These are phyloP conservation scores for Boletus nobilissimus DNA, from an alignment of 1,284 basidiomycete genomes.

Conservation along the genomic window DNA sequence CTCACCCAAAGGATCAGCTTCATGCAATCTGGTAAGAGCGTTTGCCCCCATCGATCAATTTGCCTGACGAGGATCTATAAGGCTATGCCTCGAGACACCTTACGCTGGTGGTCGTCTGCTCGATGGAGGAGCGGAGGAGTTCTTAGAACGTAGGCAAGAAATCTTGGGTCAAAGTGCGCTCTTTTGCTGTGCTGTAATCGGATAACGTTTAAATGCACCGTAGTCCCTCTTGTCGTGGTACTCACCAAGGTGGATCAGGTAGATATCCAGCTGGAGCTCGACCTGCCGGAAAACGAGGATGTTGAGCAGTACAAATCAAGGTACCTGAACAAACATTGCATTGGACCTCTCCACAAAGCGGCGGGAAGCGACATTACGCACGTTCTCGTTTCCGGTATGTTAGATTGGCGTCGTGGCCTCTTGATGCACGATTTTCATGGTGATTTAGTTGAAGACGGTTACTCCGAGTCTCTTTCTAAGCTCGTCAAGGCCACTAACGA, in stretches of 20 bases:
- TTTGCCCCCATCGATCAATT: not conserved
- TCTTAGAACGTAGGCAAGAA: conserved; percentile 22
- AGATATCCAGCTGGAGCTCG: conserved; percentile 1
- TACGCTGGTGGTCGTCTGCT: conserved; percentile 30
- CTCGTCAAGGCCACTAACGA: conserved; percentile 20
- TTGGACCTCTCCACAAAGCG: not conserved
- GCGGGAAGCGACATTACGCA: conserved; percentile 8
- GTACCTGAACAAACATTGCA: conserved; percentile 17
- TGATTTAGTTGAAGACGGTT: conserved; percentile 10
- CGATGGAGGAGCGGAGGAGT: conserved; percentile 26
- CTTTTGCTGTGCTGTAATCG: not conserved
- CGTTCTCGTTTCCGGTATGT: conserved; percentile 29
- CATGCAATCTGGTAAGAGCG: conserved; percentile 32
- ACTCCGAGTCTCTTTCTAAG: not conserved
- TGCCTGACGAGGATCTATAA: not conserved
- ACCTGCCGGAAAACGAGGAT: not conserved
- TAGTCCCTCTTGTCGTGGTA: conserved; percentile 35
- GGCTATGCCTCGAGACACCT: conserved; percentile 32
- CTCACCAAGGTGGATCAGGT: conserved; percentile 32
- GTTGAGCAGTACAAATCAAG: not conserved
- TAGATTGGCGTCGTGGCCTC: not conserved
- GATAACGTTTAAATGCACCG: not conserved
- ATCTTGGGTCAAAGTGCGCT: conserved; percentile 28
- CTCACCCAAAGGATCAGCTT: conserved; percentile 21
- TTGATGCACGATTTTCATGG: not conserved